These are phyloP conservation scores for Cyclostephanos tholiformis DNA, from an alignment of 108 stramenopile species.

Conservation along the genomic window DNA sequence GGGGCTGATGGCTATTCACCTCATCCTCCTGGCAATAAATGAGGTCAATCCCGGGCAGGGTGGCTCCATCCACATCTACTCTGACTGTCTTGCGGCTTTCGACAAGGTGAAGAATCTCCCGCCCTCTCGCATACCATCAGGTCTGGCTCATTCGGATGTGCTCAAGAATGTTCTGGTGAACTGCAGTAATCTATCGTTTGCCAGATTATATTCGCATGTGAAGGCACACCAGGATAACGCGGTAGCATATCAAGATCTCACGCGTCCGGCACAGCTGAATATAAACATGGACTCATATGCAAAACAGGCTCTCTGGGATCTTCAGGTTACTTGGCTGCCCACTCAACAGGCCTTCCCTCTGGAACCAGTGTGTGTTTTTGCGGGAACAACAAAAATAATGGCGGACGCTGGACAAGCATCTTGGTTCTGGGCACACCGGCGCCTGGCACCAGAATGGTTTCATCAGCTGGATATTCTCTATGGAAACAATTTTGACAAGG, in stretches of 20 bases:
- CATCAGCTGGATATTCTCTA: background rate
- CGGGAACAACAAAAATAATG: too few relatives aligned
- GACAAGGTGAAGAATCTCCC: too few relatives aligned
- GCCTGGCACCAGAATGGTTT: background rate
- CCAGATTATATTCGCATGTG: too few relatives aligned
- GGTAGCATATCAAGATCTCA: background rate
- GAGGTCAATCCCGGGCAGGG: background rate
- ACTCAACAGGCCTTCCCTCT: too few relatives aligned
- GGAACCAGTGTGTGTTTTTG: too few relatives aligned
- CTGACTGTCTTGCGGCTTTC: slow-evolving; percentile 21
- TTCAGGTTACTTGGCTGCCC: background rate
- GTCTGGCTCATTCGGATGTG: too few relatives aligned
- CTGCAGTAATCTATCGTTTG: too few relatives aligned
- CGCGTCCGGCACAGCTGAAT: too few relatives aligned
- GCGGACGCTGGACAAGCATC: too few relatives aligned
- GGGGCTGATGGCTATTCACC: slow-evolving; percentile 20
- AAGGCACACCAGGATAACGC: slow-evolving; percentile 24
- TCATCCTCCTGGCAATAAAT: slow-evolving; percentile 15
- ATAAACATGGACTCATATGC: too few relatives aligned
- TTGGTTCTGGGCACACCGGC: slow-evolving; percentile 6
- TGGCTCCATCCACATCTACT: background rate
- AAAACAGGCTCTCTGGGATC: slow-evolving; percentile 5
- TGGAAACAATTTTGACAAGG: background rate
- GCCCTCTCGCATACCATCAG: too few relatives aligned
- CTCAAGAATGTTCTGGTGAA: too few relatives aligned